A percentile compares a stretch with the other conserved stretches of the same genome.
Evolutionary conservation across 2,329 filamentous ascomycete genomes (phyloP).

Genomic region (Ceratocystis variospora): DNA sequence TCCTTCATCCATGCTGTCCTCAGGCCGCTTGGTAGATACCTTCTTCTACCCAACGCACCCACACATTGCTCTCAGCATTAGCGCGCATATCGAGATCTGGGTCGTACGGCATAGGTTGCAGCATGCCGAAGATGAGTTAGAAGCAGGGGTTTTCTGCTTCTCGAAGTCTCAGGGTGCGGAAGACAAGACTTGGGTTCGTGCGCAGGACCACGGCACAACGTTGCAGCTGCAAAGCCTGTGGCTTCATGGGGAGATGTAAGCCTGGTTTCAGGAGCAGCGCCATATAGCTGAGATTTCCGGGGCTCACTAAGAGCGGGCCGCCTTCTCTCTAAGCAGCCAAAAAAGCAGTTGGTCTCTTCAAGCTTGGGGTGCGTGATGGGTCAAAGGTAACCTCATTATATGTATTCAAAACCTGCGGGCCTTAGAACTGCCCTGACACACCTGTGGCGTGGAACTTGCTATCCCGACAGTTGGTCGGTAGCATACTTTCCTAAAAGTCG

Average conservation of each 20-base stretch:
- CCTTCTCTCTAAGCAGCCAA: background rate
- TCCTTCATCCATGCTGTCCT: conserved; percentile 17
- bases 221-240: background rate
- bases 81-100: background rate
- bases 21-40: conserved; percentile 19
- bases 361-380: background rate
- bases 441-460: background rate
- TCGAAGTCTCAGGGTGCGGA: background rate
- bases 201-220: background rate
- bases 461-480: background rate
- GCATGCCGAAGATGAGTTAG: background rate
- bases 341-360: background rate
- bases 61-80: conserved; percentile 20
- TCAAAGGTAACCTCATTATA: background rate
- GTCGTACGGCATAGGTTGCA: background rate
- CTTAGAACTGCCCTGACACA: background rate
- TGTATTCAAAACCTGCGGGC: background rate
- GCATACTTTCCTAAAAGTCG: background rate
- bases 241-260: background rate
- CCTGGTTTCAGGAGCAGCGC: background rate
- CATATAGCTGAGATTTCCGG: background rate
- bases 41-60: conserved; percentile 16
- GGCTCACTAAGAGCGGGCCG: background rate
- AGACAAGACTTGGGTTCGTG: background rate
- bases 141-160: conserved; percentile 4